Evolutionary conservation across 768 basidiomycete genomes (phyloP).

Genomic region (Tephrocybe rancida): DNA sequence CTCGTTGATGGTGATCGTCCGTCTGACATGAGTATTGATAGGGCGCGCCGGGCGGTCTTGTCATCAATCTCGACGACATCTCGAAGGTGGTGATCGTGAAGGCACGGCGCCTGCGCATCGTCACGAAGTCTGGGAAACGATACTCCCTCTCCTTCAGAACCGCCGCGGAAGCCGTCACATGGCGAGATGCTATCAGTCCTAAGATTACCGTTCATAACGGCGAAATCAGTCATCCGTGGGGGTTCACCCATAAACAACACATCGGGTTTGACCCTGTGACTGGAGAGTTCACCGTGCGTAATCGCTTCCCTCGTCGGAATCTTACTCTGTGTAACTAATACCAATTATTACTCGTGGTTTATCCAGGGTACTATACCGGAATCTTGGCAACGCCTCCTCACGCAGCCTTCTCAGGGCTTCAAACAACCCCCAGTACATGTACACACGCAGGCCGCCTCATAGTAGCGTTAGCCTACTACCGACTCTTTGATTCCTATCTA

Average conservation of each 20-base stretch:
- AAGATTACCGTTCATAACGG: constrained; percentile 17
- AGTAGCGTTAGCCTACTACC: not conserved
- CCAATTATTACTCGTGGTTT: no score
- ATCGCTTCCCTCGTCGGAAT: not conserved
- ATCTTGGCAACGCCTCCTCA: constrained; percentile 20
- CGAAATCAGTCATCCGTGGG: constrained; percentile 31
- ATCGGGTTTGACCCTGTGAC: constrained; percentile 32
- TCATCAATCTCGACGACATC: constrained; percentile 26
- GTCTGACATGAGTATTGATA: not conserved
- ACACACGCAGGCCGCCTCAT: constrained; percentile 2
- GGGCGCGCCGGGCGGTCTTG: constrained; percentile 6
- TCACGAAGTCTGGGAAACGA: constrained; percentile 22
- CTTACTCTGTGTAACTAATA: no score
- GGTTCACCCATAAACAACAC: constrained; percentile 34
- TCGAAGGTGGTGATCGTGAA: constrained; percentile 21
- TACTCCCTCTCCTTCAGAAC: constrained; percentile 29
- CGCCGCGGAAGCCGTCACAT: constrained; percentile 30
- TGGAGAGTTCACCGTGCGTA: constrained; percentile 27
- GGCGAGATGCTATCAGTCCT: constrained; percentile 34
- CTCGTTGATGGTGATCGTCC: not conserved
- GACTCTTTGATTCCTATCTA: not conserved
- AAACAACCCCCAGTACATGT: not conserved
- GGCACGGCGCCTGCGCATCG: constrained; percentile 15
- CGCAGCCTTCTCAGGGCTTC: constrained; percentile 1
- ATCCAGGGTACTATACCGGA: constrained; percentile 26